Base-by-base conservation (phyloP, 1,139 yeast genomes). In the Yamadazyma oceani region DNA sequence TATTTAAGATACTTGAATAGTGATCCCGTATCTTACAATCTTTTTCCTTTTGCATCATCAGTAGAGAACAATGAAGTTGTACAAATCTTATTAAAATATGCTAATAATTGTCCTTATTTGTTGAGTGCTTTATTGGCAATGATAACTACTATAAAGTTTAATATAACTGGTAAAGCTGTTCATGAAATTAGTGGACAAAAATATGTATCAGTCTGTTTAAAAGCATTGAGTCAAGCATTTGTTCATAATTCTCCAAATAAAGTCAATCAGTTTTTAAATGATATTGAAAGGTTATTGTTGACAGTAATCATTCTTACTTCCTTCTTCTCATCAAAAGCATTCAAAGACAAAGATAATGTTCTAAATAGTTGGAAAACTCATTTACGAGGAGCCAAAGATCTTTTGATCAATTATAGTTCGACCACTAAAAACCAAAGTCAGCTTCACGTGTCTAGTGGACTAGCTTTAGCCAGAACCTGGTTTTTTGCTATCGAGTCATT, bases 391-490 rank as follows among this genome's bases (percentile, higher is more conserved):
- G 74, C 74, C 9, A 62, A 66, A 29, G 74, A 69, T 40, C 51
- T 69, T 35, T 54, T 69, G 15, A 40, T 60, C 12, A 61, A 59
- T 38, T 69, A 67, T 49, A 54, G 59, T 23, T 44, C 48, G n/a
- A 43, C 59, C 12, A 46, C 60, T 10, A 44, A 46, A 26, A 34
- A 40, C 31, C 49, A 46, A 32, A 37, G 27, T 19, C 34, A 36
- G 19, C 37, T 39, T 12, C 37, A 45, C 31, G 49, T 62, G 31
- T 55, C 64, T 12, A 55, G 60, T n/a, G 75, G 73, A 2, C 48
- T 69, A n/a, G 72, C 75, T 1, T 51, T 69, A 8, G 73, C 75
- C 1, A 63, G 65, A 40, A 60, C 62, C n/a, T 69, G 75, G 75
- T 69, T 67, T 43, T 67, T 65, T 44, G 69, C 74, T 10, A 62